Evolutionary conservation across 768 basidiomycete genomes (phyloP).

Genomic region (Leucosporidium creatinivorum): DNA sequence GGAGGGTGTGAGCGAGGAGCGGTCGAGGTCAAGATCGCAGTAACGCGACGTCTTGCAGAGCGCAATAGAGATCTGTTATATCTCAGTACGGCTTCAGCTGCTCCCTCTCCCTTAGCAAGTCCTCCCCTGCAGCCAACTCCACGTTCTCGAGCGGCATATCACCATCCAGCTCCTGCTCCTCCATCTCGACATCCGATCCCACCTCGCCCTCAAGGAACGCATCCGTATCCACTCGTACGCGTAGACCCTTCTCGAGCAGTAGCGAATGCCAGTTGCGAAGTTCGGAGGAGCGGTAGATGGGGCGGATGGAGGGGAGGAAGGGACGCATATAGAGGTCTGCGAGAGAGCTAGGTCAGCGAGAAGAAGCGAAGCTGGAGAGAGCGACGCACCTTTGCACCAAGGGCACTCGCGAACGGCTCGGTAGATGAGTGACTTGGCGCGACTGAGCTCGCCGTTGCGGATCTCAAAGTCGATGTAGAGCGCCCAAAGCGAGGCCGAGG

Average conservation of each 20-base stretch:
- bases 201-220: slow-evolving; percentile 33
- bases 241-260: slow-evolving; percentile 43
- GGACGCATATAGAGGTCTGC: slow-evolving; percentile 44
- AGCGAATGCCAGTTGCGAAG: slow-evolving; percentile 42
- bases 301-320: slow-evolving; percentile 40
- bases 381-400: slow-evolving; percentile 41
- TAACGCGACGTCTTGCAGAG: too few species aligned
- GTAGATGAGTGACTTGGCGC: slow-evolving; percentile 42
- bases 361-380: background rate
- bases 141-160: slow-evolving; percentile 25
- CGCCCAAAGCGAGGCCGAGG: slow-evolving; percentile 41
- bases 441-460: slow-evolving; percentile 34
- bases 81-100: slow-evolving; percentile 41
- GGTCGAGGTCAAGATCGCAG: too few species aligned
- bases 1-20: too few species aligned
- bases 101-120: slow-evolving; percentile 38
- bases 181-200: slow-evolving; percentile 19
- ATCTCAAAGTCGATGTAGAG: slow-evolving; percentile 45
- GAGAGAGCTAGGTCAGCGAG: background rate
- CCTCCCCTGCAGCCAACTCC: slow-evolving; percentile 33
- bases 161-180: slow-evolving; percentile 29
- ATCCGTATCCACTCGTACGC: slow-evolving; percentile 40
- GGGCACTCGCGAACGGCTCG: slow-evolving; percentile 42
- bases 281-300: slow-evolving; percentile 41
- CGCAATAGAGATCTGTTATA: background rate